Conservation (phyloP, 1,284 basidiomycete genomes). For the Salmacisia buchloeana region DNA sequence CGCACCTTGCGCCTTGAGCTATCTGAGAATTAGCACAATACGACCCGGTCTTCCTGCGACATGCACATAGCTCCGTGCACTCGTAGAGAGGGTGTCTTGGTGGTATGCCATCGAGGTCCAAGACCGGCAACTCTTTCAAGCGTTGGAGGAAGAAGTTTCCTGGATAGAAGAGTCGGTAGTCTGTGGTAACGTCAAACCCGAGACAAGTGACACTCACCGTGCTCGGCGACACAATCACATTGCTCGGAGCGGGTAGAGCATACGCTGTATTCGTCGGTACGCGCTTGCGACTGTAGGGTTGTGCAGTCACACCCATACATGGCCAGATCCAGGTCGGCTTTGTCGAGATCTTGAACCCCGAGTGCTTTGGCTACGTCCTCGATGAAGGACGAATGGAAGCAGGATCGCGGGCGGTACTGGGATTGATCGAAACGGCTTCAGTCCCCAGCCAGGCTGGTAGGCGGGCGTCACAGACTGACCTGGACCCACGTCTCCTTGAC, state of each 20-base stretch:
- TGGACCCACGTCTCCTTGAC: neutral
- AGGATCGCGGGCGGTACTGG: neutral
- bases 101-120: neutral
- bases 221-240: neutral
- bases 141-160: neutral
- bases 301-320: neutral
- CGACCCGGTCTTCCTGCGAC: neutral
- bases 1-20: too few species aligned
- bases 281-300: too few species aligned
- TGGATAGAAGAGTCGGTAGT: neutral
- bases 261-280: neutral
- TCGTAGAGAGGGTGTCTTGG: neutral
- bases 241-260: neutral
- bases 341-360: neutral
- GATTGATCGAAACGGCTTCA: neutral
- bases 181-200: too few species aligned
- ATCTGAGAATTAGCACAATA: too few species aligned
- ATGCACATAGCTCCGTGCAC: neutral
- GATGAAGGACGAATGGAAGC: neutral
- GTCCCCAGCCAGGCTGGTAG: too few species aligned
- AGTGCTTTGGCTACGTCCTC: neutral
- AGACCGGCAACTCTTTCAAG: neutral
- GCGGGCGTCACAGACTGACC: neutral
- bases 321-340: neutral
- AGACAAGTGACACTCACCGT: neutral